Base-by-base conservation (phyloP, 1,284 basidiomycete genomes). In the Sporisorium graminicola region DNA sequence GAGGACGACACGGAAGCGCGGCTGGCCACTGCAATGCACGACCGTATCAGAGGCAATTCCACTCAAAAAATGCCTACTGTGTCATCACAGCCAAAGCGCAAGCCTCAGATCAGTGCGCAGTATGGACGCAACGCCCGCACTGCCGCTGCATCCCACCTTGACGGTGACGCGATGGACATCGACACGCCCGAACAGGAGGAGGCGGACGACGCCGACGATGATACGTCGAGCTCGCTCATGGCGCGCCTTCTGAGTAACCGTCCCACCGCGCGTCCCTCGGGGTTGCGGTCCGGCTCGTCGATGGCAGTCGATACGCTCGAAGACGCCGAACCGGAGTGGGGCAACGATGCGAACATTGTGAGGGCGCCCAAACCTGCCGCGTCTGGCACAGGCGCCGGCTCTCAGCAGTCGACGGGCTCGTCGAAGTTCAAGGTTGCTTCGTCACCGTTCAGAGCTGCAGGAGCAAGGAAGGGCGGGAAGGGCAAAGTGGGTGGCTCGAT, bases 321-420 rank as follows among this genome's bases (percentile, higher is more conserved):
- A 33, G 74, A 76, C 31, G 62, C 54, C 20, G 74, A 76, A 40
- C 74, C 74, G 9, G 74, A 76, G 20, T 76, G 74, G 74, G 74
- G 74, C 14, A 76, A 76, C 31, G 74, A 76, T 27, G 74, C 73
- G 16, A 61, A 65, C 40, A 53, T 75, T n/a, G 61, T 75, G 10
- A 56, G 73, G 18, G 64, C 67, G 12, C 63, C 73, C n/a, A 65
- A 64, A 12, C 63, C 73, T 1, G 46, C 59, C 20, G 67, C 73
- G 29, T 18, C 35, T 3, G 53, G 58, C 42, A 37, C 29, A 5
- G 29, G 8, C 16, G 16, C 43, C 14, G 40, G 40, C 2, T 58
- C 57, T 2, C 43, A 46, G 10, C 53, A 50, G 20, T 51, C 58
- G 8, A 42, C 27, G 5, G n/a, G n/a, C n/a, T 56, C 47, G 35